Evolutionary conservation across 1,139 yeast species (phyloP), one percentile per base, ranked within the genome.

Genomic region (Nakaseomyces bracarensis): DNA sequence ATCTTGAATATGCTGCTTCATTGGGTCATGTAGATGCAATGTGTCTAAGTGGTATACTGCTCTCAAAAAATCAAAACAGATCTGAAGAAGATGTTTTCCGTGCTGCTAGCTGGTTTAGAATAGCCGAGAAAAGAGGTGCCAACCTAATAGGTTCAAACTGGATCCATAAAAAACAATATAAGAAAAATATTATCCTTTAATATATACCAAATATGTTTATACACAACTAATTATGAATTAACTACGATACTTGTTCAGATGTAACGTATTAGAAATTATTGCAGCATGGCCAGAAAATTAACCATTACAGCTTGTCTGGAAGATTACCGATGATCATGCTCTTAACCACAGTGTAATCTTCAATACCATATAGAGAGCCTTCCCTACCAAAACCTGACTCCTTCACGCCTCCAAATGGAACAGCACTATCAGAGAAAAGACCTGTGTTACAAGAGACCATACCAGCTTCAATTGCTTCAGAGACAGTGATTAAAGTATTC

Each of bases 381-480:
- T 83, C 94, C 57, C 89, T 77, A 41, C 94, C 93, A 54, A 81
- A 79, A 0, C 94, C 94, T 34, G 84, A 76, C 62, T 81, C 80
- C 63, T 81, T 79, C 43, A 82, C 71, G 49, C 94, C 93, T 23
- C 94, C 94, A 57, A 83, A 83, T 39, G 93, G 93, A 49, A 81
- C 59, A 14, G 85, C 73, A 31, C 77, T 72, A 55, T 83, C 93
- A 21, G 85, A 75, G 55, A 83, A 76, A 10, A 74, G 55, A 40
- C 91, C 91, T 19, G 85, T 77, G 67, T 83, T 83, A 49, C 79
- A 75, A 25, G 87, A 81, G 23, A 83, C 82, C 91, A 83, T 83
- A 41, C 94, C 94, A n/a, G 74, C 68, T 55, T 82, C 83, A 48
- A 83, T 66, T 33, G 76, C 79, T 58, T 82, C 94, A 46, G 84